These are phyloP conservation scores for Gracilaria domingensis DNA, from an alignment of 23 red algal genomes.

Conservation along the genomic window DNA sequence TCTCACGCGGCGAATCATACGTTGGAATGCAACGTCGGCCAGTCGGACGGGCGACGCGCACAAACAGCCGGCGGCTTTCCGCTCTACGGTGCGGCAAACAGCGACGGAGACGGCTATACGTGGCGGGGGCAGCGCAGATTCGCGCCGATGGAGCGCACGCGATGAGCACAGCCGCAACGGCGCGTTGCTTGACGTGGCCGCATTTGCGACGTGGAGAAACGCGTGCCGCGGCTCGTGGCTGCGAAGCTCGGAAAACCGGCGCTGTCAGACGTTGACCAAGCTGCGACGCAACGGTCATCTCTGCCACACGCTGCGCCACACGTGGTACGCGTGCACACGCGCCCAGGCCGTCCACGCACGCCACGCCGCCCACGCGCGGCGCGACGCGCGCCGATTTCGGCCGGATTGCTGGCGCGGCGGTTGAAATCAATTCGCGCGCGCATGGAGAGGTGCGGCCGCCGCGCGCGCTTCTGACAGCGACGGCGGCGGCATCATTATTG, in stretches of 20 bases:
- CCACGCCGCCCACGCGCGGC: no score
- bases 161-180: background rate
- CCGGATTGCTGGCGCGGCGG: no score
- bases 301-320: background rate
- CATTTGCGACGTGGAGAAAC: background rate
- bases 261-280: background rate
- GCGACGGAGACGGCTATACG: background rate
- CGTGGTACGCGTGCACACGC: no score
- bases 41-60: background rate
- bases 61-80: no score
- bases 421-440: no score
- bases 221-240: slow-evolving; percentile 4
- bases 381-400: no score
- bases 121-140: background rate
- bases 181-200: slow-evolving; percentile 3
- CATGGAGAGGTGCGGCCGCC: no score
- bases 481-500: no score
- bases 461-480: no score
- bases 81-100: no score
- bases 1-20: background rate
- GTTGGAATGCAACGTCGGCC: background rate
- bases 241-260: background rate
- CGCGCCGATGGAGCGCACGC: background rate
- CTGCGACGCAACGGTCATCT: background rate
- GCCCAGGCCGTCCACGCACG: no score